Evolutionary conservation across 345 rosid genomes (phyloP), one percentile per base, ranked within the genome.

Genomic region (Jatropha curcas): DNA sequence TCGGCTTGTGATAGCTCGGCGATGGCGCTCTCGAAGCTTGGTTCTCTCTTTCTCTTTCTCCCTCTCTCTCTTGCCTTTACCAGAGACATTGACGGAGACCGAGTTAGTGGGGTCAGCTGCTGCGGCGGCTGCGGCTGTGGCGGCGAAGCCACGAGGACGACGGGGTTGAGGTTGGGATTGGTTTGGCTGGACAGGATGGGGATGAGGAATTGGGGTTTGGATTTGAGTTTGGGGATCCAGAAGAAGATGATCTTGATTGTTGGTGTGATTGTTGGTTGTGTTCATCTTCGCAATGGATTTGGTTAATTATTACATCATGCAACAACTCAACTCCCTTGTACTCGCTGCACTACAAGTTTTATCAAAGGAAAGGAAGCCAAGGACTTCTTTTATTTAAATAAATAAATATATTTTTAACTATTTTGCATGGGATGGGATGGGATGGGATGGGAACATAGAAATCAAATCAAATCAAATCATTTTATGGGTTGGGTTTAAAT

Each of bases 11-110:
- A 94, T 92, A 45, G 98, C 97, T 45, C 98, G 85, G 71, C 98
- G 88, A 77, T 94, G 98, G 70, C 97, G 92, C 77, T 94, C 98
- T 45, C 98, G 87, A 43, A 92, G 97, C 83, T 94, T 94, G 16
- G 98, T 94, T 74, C 95, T 81, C 89, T 94, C 98, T 63, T 94
- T 94, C 84, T 94, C 97, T 69, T 90, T 94, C 81, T 94, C 97
- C 80, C 97, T 80, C 82, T 92, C 97, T 81, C 92, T 87, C 82
- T 89, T 94, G 12, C 90, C 96, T 71, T 81, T 89, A 11, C 86
- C 89, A 0, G 65, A 55, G 45, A 53, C 71, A 63, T 46, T 53
- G 39, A 58, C 25, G n/a, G 55, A 13, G n/a, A 24, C 55, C 9
- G 81, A 4, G 55, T 76, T 35, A 3, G 82, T 6, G 14, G 76